Conservation (phyloP, 305 asterid species). For the Solanum hybrid region DNA sequence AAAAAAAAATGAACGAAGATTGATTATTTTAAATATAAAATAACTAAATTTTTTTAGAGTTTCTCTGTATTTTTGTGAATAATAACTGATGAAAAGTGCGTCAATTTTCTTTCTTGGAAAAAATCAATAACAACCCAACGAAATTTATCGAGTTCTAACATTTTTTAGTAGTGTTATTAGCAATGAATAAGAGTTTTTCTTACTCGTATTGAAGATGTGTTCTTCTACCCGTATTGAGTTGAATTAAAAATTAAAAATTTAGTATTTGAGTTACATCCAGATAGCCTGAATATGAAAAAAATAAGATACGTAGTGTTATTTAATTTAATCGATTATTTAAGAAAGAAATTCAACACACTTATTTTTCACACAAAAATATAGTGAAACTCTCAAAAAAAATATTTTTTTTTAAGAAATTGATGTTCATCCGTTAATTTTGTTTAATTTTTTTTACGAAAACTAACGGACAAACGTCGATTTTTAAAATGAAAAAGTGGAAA, state of each 20-base stretch:
- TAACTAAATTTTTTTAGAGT: not conserved
- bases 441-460: too few species aligned
- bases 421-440: not conserved
- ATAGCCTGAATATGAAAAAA: not conserved
- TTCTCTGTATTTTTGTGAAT: not conserved
- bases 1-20: too few species aligned
- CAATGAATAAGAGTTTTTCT: not conserved
- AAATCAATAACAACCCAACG: not conserved
- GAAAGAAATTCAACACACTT: not conserved
- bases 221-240: not conserved
- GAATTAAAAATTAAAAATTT: too few species aligned
- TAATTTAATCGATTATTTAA: not conserved
- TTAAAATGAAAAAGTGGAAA: not conserved
- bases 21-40: too few species aligned
- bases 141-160: not conserved
- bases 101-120: not conserved
- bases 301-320: not conserved
- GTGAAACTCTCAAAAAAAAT: not conserved
- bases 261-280: not conserved
- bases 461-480: not conserved
- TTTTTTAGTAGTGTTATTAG: not conserved
- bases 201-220: not conserved
- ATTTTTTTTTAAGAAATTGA: not conserved
- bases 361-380: not conserved
- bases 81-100: not conserved